Evolutionary conservation across 345 rosid genomes (phyloP).

Genomic region (Aquilaria yunnanensis): DNA sequence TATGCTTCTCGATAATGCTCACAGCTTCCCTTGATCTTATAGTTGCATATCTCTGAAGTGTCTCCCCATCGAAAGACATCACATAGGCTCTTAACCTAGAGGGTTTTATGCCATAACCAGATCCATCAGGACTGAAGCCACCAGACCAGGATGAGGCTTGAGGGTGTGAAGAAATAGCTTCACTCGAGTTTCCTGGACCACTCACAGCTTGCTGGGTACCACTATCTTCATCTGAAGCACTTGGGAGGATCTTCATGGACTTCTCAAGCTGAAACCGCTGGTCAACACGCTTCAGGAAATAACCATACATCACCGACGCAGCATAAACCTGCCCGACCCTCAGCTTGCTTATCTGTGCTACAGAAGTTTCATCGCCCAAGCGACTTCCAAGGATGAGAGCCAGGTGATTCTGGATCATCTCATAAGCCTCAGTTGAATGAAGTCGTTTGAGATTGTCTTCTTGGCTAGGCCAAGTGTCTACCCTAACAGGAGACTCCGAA

Average conservation of each 20-base stretch:
- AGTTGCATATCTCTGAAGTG: conserved; percentile 87
- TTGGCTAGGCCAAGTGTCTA: conserved; percentile 64
- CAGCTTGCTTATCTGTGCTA: conserved; percentile 78
- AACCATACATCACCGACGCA: conserved; percentile 96
- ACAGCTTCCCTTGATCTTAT: conserved; percentile 93
- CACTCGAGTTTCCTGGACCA: conserved; percentile 21
- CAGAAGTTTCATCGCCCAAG: conserved; percentile 43
- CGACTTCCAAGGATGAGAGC: conserved; percentile 73
- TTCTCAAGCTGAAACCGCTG: conserved; percentile 97
- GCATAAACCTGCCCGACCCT: conserved; percentile 99
- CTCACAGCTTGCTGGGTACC: conserved; percentile 19
- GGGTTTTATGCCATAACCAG: conserved; percentile 48
- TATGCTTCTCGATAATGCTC: conserved; percentile 88
- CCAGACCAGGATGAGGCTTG: conserved; percentile 56
- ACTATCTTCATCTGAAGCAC: conserved; percentile 25
- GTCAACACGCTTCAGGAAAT: conserved; percentile 89
- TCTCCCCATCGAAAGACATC: conserved; percentile 91
- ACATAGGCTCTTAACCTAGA: conserved; percentile 74
- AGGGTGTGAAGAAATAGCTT: conserved; percentile 48
- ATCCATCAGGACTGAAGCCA: conserved; percentile 50
- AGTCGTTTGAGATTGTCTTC: conserved; percentile 62
- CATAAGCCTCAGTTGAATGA: conserved; percentile 85
- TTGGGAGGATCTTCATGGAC: conserved; percentile 78
- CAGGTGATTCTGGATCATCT: conserved; percentile 96
- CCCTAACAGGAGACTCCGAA: conserved; percentile 49